Conservation (phyloP, 306 rosid genomes). For the Arachis stenosperma region DNA sequence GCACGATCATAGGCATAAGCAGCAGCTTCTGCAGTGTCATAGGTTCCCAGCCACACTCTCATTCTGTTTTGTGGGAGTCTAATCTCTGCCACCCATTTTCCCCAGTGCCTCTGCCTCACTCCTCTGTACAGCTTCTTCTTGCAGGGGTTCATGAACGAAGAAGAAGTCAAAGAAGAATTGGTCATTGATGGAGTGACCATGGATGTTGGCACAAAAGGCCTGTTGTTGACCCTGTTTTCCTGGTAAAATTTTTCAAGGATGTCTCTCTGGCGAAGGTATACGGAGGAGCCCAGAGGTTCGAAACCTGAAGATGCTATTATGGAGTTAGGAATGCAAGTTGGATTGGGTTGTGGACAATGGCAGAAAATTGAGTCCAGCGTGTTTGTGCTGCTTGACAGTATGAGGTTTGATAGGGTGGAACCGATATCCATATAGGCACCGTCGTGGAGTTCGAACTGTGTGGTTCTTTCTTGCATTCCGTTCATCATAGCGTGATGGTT, state of each 20-base stretch:
- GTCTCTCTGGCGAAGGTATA: constrained; percentile 77
- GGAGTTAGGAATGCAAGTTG: constrained; percentile 12
- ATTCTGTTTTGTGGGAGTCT: constrained; percentile 95
- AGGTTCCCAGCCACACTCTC: constrained; percentile 97
- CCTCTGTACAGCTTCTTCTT: constrained; percentile 92
- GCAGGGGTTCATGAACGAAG: constrained; percentile 28
- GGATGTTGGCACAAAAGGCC: constrained; percentile 23
- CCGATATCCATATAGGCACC: constrained; percentile 46
- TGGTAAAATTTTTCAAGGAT: constrained; percentile 70
- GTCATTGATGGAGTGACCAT: constrained; percentile 26
- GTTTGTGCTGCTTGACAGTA: constrained; percentile 65
- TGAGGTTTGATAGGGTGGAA: constrained; percentile 65
- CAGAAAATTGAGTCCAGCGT: constrained; percentile 93
- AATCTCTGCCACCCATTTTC: constrained; percentile 98
- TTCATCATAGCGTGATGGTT: constrained; percentile 42
- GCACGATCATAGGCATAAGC: constrained; percentile 99
- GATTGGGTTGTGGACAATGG: constrained; percentile 35
- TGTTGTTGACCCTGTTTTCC: constrained; percentile 43
- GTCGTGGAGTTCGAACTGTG: constrained; percentile 34
- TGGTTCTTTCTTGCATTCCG: constrained; percentile 37
- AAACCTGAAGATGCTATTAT: constrained; percentile 51
- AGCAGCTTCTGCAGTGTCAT: constrained; percentile 90
- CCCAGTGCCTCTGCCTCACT: constrained; percentile 99
- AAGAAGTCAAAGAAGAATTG: constrained; percentile 3
- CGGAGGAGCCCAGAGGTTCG: constrained; percentile 75